Conservation (phyloP, 75 land plant genomes). For the Azolla pinnata region DNA sequence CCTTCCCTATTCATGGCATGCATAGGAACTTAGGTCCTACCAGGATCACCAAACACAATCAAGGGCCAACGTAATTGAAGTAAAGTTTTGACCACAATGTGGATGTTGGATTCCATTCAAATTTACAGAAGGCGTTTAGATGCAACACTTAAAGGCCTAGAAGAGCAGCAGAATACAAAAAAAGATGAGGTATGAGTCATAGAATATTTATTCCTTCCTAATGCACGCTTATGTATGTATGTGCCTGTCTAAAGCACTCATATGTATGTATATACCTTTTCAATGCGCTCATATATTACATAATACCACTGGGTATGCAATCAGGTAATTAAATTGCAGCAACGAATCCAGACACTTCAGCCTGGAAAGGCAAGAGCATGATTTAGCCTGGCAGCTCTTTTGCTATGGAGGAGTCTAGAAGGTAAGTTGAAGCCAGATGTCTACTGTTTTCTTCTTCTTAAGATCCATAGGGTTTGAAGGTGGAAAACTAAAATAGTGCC, state of each 20-base stretch:
- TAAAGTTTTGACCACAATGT: too few relatives aligned
- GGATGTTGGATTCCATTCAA: too few relatives aligned
- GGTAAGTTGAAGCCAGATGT: too few relatives aligned
- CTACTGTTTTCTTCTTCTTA: too few relatives aligned
- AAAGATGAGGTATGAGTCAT: conserved; percentile 67
- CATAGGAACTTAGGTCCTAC: too few relatives aligned
- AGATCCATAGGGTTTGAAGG: too few relatives aligned
- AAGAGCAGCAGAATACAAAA: conserved; percentile 81
- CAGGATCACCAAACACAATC: too few relatives aligned
- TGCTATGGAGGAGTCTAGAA: too few relatives aligned
- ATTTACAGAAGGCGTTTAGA: conserved; percentile 79
- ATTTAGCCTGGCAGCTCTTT: too few relatives aligned
- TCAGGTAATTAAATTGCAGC: conserved; percentile 30
- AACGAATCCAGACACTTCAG: conserved; percentile 27
- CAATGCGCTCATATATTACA: background rate
- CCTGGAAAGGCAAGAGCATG: conserved; percentile 20
- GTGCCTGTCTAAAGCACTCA: background rate
- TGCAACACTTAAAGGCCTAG: conserved; percentile 66
- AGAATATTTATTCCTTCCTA: background rate
- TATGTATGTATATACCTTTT: background rate
- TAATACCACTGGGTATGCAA: background rate
- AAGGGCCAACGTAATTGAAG: too few relatives aligned
- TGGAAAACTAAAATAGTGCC: too few relatives aligned
- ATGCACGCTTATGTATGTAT: background rate
- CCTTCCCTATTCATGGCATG: too few relatives aligned